Evolutionary conservation across 108 stramenopile genomes (phyloP), one percentile per base, ranked within the genome.

Genomic region (Skeletonema menzelii): DNA sequence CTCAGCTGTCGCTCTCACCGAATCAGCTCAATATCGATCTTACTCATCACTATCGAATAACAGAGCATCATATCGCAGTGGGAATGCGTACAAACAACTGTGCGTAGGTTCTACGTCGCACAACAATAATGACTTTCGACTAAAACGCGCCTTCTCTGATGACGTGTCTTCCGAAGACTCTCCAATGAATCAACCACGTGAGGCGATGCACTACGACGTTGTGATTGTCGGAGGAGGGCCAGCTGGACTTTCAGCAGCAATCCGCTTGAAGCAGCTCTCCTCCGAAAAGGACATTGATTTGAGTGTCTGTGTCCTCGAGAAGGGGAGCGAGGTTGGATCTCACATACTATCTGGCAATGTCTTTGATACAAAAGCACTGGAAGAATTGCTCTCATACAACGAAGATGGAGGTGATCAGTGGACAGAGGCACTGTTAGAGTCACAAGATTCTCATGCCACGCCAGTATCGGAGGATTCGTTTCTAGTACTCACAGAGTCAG

Each of bases 301-400:
- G n/a, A 91, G 87, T 62, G 97, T 99, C 22, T 98, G 97, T 79
- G 86, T 99, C 8, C 80, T 99, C 61, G 99, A 99, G 44, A 99
- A 99, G 77, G 99, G 95, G 58, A 89, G 91, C 31, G 99, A 99
- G 72, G 90, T 99, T 64, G 99, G 99, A 7, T 88, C 96, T 7
- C 99, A 99, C 72, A 95, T 99, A 42, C 69, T 99, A n/a, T 97
- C 96, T 4, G 99, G 99, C 11, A 97, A 97, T 72, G 98, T 99
- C 44, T 98, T 99, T 80, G 98, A 99, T 85, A 97, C 98, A 30
- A 85, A 88, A 24, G 97, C 97, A n/a, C 71, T 99, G 80, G 78
- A 97, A 24, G 98, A 99, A 84, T 71, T 99, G 6, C 84, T 99
- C 31, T 94, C 97, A 6, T 82, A 96, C 79, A 86, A 89, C 66